Base-by-base conservation (phyloP, 2,329 filamentous ascomycete genomes). In the Penicillium sp. region DNA sequence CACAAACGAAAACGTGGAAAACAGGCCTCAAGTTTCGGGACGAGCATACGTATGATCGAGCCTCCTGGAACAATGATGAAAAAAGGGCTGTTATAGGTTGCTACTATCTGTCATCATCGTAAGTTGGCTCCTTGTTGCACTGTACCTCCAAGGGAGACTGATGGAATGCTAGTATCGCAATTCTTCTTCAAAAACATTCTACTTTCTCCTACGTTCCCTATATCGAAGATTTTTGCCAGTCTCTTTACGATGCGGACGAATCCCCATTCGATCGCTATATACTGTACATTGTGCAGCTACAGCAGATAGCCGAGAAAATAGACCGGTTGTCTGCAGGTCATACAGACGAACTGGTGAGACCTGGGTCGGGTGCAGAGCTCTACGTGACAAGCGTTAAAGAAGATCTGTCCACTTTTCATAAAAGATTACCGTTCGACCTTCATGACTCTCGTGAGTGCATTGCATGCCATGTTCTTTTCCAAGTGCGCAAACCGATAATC, bases 81-180 rank as follows among this genome's bases (percentile, higher is more conserved):
- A 71, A 76, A 46, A 68, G 76, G 42, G 74, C 75, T 2, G 66
- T 75, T 11, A 69, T 72, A 3, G 76, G 74, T 4, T 70, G 73
- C 25, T 78, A 73, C 53, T 76, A 74, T 53, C 58, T 78, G 11
- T 71, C 72, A 10, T 74, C 74, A 5, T 67, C 69, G 74, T 75
- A 57, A 53, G 69, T 64, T 14, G 5, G 11, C 35, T 47, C 13
- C 3, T 13, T 10, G n/a, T 42, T 22, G 11, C 18, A 36, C 20
- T 28, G 14, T 30, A 36, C 7, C 10, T 46, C 18, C 6, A 39
- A 14, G 16, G 18, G 6, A 24, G 18, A 30, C 36, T 51, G 10
- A 48, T 27, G 18, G 20, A n/a, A 30, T 38, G 43, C 5, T 44
- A 75, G 70, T 11, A 64, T 72, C 22, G 66, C 72, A 5, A 63